Evolutionary conservation across 2,329 filamentous ascomycete species (phyloP).

Genomic region (Aspergillus sp.): DNA sequence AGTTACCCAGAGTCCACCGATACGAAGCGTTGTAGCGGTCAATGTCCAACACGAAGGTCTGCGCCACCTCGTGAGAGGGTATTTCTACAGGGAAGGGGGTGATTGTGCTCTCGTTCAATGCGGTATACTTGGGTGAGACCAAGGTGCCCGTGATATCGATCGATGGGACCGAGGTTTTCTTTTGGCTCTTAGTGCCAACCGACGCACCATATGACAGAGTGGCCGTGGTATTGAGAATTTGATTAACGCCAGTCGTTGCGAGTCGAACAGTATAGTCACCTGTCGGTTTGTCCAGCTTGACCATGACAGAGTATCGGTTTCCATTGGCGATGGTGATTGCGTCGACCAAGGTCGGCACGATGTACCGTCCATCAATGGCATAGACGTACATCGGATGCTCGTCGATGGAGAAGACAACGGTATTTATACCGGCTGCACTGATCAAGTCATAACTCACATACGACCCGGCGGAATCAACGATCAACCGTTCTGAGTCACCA

Average conservation of each 20-base stretch:
- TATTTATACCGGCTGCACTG: slow-evolving; percentile 49
- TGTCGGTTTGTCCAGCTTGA: slow-evolving; percentile 43
- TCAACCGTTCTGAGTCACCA: slow-evolving; percentile 45
- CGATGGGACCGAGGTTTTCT: slow-evolving; percentile 36
- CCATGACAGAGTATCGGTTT: slow-evolving; percentile 35
- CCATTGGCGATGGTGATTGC: slow-evolving; percentile 29
- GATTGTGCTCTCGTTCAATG: slow-evolving; percentile 46
- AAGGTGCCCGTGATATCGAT: slow-evolving; percentile 52
- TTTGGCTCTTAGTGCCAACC: slow-evolving; percentile 13
- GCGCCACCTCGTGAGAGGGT: slow-evolving; percentile 44
- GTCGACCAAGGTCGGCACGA: slow-evolving; percentile 34
- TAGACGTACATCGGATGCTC: slow-evolving; percentile 42
- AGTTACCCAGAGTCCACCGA: slow-evolving; percentile 52
- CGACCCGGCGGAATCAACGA: slow-evolving; percentile 30
- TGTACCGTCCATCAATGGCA: slow-evolving; percentile 39
- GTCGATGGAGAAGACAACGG: slow-evolving; percentile 47
- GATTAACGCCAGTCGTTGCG: slow-evolving; percentile 48
- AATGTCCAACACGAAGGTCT: slow-evolving; percentile 43
- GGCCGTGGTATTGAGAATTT: slow-evolving; percentile 55
- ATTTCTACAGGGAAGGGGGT: slow-evolving; percentile 49
- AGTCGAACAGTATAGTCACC: slow-evolving; percentile 56
- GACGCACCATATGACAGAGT: slow-evolving; percentile 43
- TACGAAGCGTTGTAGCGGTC: slow-evolving; percentile 42
- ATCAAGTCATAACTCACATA: slow-evolving; percentile 56
- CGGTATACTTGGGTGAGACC: slow-evolving; percentile 37